These are phyloP conservation scores for Rheum nobile DNA, from an alignment of 148 eudicot species.

Conservation along the genomic window DNA sequence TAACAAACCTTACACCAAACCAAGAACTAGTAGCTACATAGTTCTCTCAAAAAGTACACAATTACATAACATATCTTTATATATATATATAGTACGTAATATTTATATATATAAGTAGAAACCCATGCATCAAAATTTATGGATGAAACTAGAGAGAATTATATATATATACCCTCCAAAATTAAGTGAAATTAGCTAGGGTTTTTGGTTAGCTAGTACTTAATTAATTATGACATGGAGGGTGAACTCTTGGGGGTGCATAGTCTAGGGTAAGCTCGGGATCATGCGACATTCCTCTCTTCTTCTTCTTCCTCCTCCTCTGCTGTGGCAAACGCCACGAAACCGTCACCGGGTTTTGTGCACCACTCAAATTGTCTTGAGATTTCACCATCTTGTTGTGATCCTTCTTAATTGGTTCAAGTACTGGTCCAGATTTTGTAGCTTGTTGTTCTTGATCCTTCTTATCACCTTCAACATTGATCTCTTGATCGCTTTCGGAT, in stretches of 20 bases:
- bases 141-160: background rate
- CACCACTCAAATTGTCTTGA: background rate
- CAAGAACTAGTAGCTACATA: background rate
- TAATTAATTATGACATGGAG: constrained; percentile 7
- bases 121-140: background rate
- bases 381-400: background rate
- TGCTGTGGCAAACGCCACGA: background rate
- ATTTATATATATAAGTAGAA: background rate
- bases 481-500: background rate
- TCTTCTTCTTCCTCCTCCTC: background rate
- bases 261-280: constrained; percentile 3
- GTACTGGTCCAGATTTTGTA: background rate
- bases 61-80: background rate
- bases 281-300: background rate
- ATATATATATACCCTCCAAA: constrained; percentile 6
- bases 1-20: background rate
- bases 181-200: background rate
- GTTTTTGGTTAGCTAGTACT: background rate
- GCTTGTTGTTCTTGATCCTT: background rate
- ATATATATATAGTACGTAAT: background rate
- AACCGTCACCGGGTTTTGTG: background rate
- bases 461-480: background rate
- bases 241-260: constrained; percentile 6
- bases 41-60: background rate
- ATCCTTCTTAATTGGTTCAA: background rate